Conservation (phyloP, 306 rosid genomes). For the Adenanthera pavonina region DNA sequence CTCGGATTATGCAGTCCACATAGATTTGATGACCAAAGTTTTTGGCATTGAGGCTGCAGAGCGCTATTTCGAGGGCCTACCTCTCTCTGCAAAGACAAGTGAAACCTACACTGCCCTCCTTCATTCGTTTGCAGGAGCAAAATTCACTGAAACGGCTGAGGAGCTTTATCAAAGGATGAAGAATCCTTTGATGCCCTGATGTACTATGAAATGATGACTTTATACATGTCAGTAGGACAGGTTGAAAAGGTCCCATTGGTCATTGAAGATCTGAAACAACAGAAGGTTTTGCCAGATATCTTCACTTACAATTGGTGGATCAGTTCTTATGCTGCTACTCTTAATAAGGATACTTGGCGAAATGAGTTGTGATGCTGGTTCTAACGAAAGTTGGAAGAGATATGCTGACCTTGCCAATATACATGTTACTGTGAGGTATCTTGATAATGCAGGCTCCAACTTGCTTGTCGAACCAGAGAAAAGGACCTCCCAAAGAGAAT, state of each 20-base stretch:
- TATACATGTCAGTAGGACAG: slow-evolving; percentile 86
- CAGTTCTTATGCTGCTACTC: slow-evolving; percentile 82
- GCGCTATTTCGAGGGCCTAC: slow-evolving; percentile 86
- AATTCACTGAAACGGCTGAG: slow-evolving; percentile 82
- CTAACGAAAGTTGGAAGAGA: slow-evolving; percentile 71
- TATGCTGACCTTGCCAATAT: slow-evolving; percentile 68
- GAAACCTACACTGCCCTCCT: slow-evolving; percentile 91
- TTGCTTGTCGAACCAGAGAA: slow-evolving; percentile 73
- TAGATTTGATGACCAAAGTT: slow-evolving; percentile 88
- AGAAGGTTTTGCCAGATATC: slow-evolving; percentile 72
- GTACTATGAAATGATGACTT: slow-evolving; percentile 95
- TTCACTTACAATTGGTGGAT: slow-evolving; percentile 92
- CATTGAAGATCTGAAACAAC: slow-evolving; percentile 72
- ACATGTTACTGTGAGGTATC: slow-evolving; percentile 59
- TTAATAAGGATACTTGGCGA: slow-evolving; percentile 68
- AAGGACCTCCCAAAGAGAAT: slow-evolving; percentile 73
- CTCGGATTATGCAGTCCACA: slow-evolving; percentile 80
- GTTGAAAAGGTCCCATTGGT: slow-evolving; percentile 75
- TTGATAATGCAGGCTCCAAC: slow-evolving; percentile 58
- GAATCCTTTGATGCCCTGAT: slow-evolving; percentile 63
- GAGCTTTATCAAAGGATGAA: slow-evolving; percentile 68
- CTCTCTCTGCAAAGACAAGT: slow-evolving; percentile 61
- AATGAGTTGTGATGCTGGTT: slow-evolving; percentile 63
- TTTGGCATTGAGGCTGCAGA: slow-evolving; percentile 93
- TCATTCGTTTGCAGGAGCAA: slow-evolving; percentile 81